These are phyloP conservation scores for Uronychia binucleata DNA, from an alignment of 73 alveolate genomes.

Conservation along the genomic window DNA sequence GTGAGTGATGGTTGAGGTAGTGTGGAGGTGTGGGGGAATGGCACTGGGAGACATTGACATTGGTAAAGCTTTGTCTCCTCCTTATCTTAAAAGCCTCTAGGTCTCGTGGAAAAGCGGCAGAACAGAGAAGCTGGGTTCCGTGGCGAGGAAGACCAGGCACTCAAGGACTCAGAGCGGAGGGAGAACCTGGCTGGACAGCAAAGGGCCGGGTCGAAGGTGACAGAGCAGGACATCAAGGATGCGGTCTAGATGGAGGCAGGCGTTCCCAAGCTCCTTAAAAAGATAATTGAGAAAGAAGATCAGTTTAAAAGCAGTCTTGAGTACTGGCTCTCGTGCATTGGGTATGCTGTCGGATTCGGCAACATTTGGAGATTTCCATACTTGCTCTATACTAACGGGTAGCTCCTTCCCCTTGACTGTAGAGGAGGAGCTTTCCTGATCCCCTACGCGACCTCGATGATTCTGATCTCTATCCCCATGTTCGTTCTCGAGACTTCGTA, in stretches of 20 bases:
- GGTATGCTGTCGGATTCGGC: constrained; percentile 75
- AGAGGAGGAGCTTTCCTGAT: constrained; percentile 73
- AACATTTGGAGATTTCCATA: constrained; percentile 79
- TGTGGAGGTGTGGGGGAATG: too few relatives aligned
- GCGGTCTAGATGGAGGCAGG: not conserved
- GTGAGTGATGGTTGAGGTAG: too few relatives aligned
- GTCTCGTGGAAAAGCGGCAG: too few relatives aligned
- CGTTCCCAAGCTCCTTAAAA: not conserved
- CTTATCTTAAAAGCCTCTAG: too few relatives aligned
- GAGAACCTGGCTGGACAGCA: too few relatives aligned
- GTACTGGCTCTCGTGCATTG: constrained; percentile 55
- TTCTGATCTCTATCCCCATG: constrained; percentile 52
- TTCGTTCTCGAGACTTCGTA: constrained; percentile 57
- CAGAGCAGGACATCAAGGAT: not conserved
- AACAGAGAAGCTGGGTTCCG: too few relatives aligned
- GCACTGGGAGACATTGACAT: too few relatives aligned
- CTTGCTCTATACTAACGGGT: constrained; percentile 25
- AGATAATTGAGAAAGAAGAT: not conserved
- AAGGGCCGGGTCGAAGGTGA: too few relatives aligned
- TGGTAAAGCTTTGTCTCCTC: too few relatives aligned
- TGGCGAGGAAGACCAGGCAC: too few relatives aligned
- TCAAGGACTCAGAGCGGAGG: too few relatives aligned
- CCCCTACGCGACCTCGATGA: constrained; percentile 54
- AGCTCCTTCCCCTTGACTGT: constrained; percentile 29
- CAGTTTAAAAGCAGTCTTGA: constrained; percentile 3